Evolutionary conservation across 2,329 filamentous ascomycete genomes (phyloP).

Genomic region (Stemphylium vesicarium): DNA sequence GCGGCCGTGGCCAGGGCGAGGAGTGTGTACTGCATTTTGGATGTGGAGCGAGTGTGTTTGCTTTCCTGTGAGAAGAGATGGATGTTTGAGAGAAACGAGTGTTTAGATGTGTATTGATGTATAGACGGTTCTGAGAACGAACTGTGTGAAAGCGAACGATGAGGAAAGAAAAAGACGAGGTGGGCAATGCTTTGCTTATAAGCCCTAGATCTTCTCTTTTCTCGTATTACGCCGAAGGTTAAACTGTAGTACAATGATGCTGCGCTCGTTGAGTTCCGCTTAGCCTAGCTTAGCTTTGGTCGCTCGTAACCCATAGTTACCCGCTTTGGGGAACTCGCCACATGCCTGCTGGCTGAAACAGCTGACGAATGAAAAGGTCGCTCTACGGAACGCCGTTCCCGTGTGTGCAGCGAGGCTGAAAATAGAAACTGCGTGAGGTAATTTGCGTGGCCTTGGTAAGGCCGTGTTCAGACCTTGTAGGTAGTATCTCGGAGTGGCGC

Average conservation of each 20-base stretch:
- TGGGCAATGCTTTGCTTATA: not conserved
- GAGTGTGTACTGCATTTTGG: conserved; percentile 25
- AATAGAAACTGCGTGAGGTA: not conserved
- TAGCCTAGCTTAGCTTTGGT: not conserved
- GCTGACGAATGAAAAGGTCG: not conserved
- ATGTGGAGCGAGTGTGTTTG: not conserved
- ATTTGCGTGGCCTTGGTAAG: too few species aligned
- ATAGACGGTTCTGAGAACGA: not conserved
- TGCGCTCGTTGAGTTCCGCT: not conserved
- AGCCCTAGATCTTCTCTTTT: not conserved
- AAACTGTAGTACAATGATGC: not conserved
- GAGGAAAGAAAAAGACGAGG: too few species aligned
- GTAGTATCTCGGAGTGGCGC: too few species aligned
- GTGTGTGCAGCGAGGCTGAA: not conserved
- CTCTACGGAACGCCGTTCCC: not conserved
- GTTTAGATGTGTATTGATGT: not conserved
- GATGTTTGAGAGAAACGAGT: not conserved
- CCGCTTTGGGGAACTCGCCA: not conserved
- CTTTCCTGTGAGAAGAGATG: not conserved
- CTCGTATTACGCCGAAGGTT: not conserved
- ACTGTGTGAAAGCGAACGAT: not conserved
- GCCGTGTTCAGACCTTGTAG: too few species aligned
- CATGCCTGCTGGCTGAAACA: not conserved
- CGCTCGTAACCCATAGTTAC: conserved; percentile 2
- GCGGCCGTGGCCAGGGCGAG: conserved; percentile 20